A percentile compares a stretch with the other conserved stretches of the same genome.
phyloP scores from a whole-genome alignment of 2,329 filamentous ascomycete species.

The Fusarium duplospermum region DNA sequence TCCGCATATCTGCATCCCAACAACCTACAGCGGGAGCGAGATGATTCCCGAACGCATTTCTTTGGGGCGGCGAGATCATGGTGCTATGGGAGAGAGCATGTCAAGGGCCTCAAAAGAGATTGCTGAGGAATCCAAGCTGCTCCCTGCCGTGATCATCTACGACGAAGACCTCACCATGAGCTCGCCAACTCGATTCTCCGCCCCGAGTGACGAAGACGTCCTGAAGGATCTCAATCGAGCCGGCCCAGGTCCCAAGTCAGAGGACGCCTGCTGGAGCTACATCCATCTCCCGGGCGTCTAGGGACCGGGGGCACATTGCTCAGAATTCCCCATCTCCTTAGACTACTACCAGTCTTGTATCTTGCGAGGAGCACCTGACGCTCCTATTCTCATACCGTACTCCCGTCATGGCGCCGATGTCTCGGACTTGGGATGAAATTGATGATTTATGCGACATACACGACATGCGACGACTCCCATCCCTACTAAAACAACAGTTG shows the following conservation, averaged over 20 bases:
- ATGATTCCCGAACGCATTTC: conserved; percentile 57
- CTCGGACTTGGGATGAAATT: conserved; percentile 21
- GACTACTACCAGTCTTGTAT: conserved; percentile 14
- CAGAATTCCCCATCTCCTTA: conserved; percentile 1
- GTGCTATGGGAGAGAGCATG: neutral
- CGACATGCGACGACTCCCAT: neutral
- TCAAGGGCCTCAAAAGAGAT: neutral
- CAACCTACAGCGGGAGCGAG: conserved; percentile 70
- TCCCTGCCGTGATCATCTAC: conserved; percentile 52
- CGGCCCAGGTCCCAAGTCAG: conserved; percentile 28
- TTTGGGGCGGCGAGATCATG: neutral
- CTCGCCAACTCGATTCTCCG: conserved; percentile 43
- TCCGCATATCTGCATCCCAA: conserved; percentile 69
- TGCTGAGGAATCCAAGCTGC: conserved; percentile 4
- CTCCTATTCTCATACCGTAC: conserved; percentile 22
- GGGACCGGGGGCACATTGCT: neutral
- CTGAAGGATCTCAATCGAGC: conserved; percentile 32
- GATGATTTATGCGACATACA: conserved; percentile 21
- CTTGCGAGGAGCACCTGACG: conserved; percentile 12
- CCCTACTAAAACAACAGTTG: neutral
- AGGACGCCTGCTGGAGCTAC: conserved; percentile 50
- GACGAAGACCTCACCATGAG: conserved; percentile 51
- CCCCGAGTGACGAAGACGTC: conserved; percentile 38
- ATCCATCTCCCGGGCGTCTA: conserved; percentile 52
- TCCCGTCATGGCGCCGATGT: conserved; percentile 20